Conservation (phyloP, 2,329 filamentous ascomycete genomes). For the Aspergillus proliferans region DNA sequence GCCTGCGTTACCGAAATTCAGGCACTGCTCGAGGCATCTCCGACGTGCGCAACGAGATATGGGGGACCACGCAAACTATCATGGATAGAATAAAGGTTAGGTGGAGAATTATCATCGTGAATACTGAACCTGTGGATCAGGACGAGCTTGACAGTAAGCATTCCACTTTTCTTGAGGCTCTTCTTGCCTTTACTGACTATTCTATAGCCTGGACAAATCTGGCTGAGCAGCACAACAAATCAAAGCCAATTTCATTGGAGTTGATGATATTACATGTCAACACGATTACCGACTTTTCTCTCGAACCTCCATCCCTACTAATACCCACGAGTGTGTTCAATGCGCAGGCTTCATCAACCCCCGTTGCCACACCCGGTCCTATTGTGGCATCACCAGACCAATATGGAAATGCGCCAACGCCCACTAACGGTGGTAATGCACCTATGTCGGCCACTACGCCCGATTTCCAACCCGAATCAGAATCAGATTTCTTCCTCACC, state of each 20-base stretch:
- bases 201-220: conserved; percentile 31
- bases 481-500: conserved; percentile 52
- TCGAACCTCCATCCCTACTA: conserved; percentile 27
- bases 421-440: conserved; percentile 21
- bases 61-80: conserved; percentile 52
- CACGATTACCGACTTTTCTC: conserved; percentile 28
- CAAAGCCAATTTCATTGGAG: conserved; percentile 27
- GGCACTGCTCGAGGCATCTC: conserved; percentile 31
- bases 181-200: conserved; percentile 12
- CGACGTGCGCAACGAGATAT: conserved; percentile 52
- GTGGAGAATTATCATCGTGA: conserved; percentile 53
- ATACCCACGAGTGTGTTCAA: conserved; percentile 30
- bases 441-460: conserved; percentile 34
- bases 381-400: conserved; percentile 39
- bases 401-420: conserved; percentile 34
- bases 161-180: neutral
- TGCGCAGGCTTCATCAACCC: conserved; percentile 29
- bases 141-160: conserved; percentile 46
- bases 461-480: conserved; percentile 35
- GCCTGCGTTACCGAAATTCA: conserved; percentile 38
- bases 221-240: conserved; percentile 34
- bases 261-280: conserved; percentile 31
- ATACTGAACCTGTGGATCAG: conserved; percentile 45
- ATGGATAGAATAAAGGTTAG: conserved; percentile 46
- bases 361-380: conserved; percentile 34